Evolutionary conservation across 2,329 filamentous ascomycete genomes (phyloP).

Genomic region (Curvularia eragrostidis): DNA sequence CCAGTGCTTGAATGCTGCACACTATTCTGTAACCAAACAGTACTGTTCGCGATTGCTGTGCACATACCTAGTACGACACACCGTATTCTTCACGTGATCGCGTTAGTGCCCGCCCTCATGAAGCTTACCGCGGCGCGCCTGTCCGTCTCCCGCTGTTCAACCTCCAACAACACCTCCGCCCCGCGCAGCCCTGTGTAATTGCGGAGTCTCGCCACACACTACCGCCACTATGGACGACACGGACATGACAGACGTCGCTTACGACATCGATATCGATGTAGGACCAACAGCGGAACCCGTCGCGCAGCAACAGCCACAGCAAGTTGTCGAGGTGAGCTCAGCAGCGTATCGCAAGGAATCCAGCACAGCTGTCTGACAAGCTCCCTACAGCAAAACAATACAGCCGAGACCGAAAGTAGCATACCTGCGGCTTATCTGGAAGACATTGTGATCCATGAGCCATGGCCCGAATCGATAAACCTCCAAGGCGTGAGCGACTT

Average conservation of each 20-base stretch:
- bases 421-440: conserved; percentile 47
- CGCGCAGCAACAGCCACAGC: conserved; percentile 30
- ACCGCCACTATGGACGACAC: conserved; percentile 39
- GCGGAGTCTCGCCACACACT: conserved; percentile 9
- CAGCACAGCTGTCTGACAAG: conserved; percentile 11
- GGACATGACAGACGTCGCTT: conserved; percentile 46
- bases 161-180: conserved; percentile 19
- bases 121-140: conserved; percentile 19
- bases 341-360: conserved; percentile 10
- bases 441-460: conserved; percentile 35
- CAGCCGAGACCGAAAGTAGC: conserved; percentile 16
- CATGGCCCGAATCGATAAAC: conserved; percentile 73
- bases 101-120: conserved; percentile 19
- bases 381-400: conserved; percentile 9
- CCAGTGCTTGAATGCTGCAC: not conserved
- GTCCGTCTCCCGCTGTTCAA: conserved; percentile 3
- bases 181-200: conserved; percentile 19
- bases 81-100: conserved; percentile 19
- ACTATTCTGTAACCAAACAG: not conserved
- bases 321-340: conserved; percentile 26
- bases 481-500: conserved; percentile 82
- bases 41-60: not conserved
- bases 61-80: not conserved
- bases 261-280: conserved; percentile 49
- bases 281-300: conserved; percentile 28